Evolutionary conservation across 1,284 basidiomycete species (phyloP), one percentile per base, ranked within the genome.

Genomic region (Earliella scabrosa): DNA sequence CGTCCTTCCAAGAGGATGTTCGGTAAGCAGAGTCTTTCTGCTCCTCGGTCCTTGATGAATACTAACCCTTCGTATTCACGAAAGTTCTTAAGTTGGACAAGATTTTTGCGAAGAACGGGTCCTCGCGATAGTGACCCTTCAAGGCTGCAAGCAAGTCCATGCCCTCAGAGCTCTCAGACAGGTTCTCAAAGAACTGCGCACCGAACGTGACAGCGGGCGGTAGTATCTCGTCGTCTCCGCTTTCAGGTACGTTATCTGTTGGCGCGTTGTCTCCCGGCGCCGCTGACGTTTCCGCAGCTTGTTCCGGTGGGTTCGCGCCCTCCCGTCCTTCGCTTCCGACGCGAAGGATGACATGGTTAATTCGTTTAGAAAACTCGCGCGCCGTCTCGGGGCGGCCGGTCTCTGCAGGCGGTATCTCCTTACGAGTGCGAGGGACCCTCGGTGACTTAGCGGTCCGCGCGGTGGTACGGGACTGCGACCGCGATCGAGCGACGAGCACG

Each of bases 11-110:
- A 41, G 16, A 46, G 23, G 2, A 41, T 24, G 23, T 41, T 13
- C 8, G 71, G 70, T 3, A 71, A 58, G 53, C 71, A 71, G 3
- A 38, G 36, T 18, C 16, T 2, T 2, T 38, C 16, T 8, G 16
- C 16, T 18, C 36, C 36, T 18, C 36, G 5, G 5, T 38, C 36
- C 8, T 18, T 13, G 9, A 38, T 2, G 16, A 38, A 20, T 2
- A 38, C 18, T 20, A 38, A 38, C 8, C 18, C 36, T 3, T 38
- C 18, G 9, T 8, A n/a, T 20, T n/a, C 36, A 1, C 13, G 21
- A 38, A 38, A 38, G 36, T 38, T 38, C 36, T 38, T 38, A n/a
- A 9, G 18, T 20, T 38, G 36, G 8, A 4, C 18, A 7, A n/a
- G 36, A 18, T 38, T 18, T 9, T 16, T 9, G 5, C 16, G 36